Evolutionary conservation across 352 stramenopile genomes (phyloP).

Genomic region (Globisporangium middletonii): DNA sequence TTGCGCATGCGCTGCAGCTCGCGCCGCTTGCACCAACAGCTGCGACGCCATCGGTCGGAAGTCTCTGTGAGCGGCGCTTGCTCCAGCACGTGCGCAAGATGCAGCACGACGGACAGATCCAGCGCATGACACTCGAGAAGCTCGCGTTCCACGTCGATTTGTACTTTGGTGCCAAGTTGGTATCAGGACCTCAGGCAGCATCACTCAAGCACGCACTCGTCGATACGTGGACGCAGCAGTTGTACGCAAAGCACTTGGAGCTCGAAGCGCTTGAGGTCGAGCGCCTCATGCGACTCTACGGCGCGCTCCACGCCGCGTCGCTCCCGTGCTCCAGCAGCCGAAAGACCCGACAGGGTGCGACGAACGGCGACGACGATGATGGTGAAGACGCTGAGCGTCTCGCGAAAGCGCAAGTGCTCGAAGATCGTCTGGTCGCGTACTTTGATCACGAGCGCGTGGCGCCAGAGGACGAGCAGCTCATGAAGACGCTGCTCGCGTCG

Average conservation of each 20-base stretch:
- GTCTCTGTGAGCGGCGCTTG: conserved; percentile 33
- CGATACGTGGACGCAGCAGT: conserved; percentile 25
- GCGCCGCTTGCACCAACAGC: neutral
- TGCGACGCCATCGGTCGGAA: conserved; percentile 17
- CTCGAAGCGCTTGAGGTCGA: conserved; percentile 56
- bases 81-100: conserved; percentile 45
- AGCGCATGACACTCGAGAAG: conserved; percentile 46
- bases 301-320: conserved; percentile 35
- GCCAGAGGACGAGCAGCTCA: conserved; percentile 21
- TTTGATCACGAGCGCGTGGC: conserved; percentile 47
- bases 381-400: conserved; percentile 15
- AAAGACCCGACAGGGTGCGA: neutral
- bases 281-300: conserved; percentile 52
- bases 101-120: conserved; percentile 48
- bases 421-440: conserved; percentile 51
- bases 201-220: conserved; percentile 12
- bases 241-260: conserved; percentile 54
- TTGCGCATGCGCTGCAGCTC: conserved; percentile 8
- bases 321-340: conserved; percentile 9
- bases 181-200: neutral
- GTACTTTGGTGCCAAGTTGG: conserved; percentile 13
- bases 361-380: conserved; percentile 5
- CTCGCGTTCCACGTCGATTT: conserved; percentile 51
- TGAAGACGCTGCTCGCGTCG: conserved; percentile 40
- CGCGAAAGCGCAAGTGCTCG: conserved; percentile 29